These are phyloP conservation scores for Hanseniaspora mollemarum DNA, from an alignment of 805 yeast genomes.

Conservation along the genomic window DNA sequence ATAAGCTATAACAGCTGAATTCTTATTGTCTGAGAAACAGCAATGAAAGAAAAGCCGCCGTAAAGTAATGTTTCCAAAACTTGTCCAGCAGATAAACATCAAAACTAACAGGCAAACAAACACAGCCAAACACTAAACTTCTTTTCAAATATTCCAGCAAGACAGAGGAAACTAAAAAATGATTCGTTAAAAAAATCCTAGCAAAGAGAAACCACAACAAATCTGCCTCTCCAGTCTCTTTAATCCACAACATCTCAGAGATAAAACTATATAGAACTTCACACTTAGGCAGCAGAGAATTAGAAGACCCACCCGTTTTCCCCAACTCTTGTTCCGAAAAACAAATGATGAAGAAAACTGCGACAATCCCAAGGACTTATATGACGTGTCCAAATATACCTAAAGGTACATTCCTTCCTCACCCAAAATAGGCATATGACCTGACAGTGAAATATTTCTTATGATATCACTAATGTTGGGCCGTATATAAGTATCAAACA, in stretches of 20 bases:
- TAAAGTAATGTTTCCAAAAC: conserved; percentile 16
- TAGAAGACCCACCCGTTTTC: not conserved
- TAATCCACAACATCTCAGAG: conserved; percentile 12
- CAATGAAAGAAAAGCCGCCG: conserved; percentile 13
- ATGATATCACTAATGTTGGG: conserved; percentile 10
- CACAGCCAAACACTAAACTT: not conserved
- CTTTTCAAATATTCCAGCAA: not conserved
- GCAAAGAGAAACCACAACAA: not conserved
- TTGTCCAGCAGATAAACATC: conserved; percentile 11
- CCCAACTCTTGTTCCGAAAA: not conserved
- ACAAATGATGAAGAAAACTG: not conserved
- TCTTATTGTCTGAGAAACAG: not conserved
- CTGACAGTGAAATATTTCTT: not conserved
- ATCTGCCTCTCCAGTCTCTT: not conserved
- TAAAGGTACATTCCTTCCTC: not conserved
- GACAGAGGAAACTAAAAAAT: not conserved
- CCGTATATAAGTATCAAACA: conserved; percentile 11
- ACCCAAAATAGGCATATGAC: not conserved
- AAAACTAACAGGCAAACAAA: not conserved
- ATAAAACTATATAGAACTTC: not conserved
- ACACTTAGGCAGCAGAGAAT: conserved; percentile 12
- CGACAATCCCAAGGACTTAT: conserved; percentile 5
- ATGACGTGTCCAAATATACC: not conserved
- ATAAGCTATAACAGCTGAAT: not conserved
- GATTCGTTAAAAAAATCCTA: not conserved